Conservation (phyloP, 1,284 basidiomycete species). For the Ceratobasidium sp. region DNA sequence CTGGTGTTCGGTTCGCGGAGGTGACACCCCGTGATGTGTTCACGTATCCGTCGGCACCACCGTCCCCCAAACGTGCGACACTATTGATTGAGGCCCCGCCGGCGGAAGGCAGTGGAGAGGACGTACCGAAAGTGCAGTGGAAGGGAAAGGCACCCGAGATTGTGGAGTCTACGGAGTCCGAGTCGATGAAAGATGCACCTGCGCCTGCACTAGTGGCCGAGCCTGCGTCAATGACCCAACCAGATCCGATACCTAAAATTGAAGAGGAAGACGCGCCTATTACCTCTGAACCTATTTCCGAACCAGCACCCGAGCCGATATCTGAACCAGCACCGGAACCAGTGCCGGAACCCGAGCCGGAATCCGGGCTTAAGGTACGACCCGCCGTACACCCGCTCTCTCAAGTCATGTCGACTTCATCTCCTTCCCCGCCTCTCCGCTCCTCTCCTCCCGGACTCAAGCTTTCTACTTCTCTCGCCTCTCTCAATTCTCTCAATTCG, state of each 20-base stretch:
- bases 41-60: conserved; percentile 82
- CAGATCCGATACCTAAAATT: not conserved
- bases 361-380: not conserved
- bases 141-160: conserved; percentile 29
- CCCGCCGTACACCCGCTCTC: conserved; percentile 39
- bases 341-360: not conserved
- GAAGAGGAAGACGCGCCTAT: conserved; percentile 14
- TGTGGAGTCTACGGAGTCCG: conserved; percentile 2
- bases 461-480: conserved; percentile 20
- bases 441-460: conserved; percentile 30
- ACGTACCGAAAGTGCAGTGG: conserved; percentile 40
- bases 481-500: not conserved
- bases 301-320: not conserved
- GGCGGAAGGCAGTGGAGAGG: conserved; percentile 57
- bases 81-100: conserved; percentile 67
- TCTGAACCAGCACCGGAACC: not conserved
- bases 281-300: not conserved
- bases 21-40: conserved; percentile 70
- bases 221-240: not conserved
- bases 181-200: conserved; percentile 10
- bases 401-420: conserved; percentile 30
- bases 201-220: conserved; percentile 4
- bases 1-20: conserved; percentile 70
- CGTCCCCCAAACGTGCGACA: conserved; percentile 72
- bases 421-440: conserved; percentile 8